Percentiles rank a stretch among this genome's conserved stretches.
phyloP scores from a whole-genome alignment of 1,284 basidiomycete genomes.

The Afroboletus lepidellus region DNA sequence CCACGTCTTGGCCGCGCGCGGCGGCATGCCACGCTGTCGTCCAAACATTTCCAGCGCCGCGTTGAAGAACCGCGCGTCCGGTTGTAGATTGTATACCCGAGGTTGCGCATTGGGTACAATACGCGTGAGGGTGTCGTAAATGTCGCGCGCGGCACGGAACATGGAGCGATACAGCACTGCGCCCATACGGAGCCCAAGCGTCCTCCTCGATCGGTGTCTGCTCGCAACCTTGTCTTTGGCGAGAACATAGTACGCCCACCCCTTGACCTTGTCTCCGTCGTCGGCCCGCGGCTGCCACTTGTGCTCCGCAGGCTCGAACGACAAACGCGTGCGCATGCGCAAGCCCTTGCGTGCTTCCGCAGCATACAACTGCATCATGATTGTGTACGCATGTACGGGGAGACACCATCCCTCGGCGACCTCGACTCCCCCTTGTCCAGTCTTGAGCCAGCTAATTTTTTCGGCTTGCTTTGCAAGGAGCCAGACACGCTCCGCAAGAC shows the following conservation, averaged over 20 bases:
- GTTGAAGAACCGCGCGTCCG: slow-evolving; percentile 69
- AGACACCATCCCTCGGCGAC: slow-evolving; percentile 54
- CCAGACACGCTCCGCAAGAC: slow-evolving; percentile 65
- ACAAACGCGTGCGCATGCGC: slow-evolving; percentile 6
- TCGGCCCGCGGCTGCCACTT: slow-evolving; percentile 18
- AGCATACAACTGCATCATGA: slow-evolving; percentile 66
- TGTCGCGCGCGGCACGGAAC: slow-evolving; percentile 34
- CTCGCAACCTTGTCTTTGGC: slow-evolving; percentile 20
- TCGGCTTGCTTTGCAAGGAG: slow-evolving; percentile 55
- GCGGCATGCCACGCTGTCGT: slow-evolving; percentile 32
- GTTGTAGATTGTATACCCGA: slow-evolving; percentile 39
- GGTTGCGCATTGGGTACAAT: slow-evolving; percentile 18
- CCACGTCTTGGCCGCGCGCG: slow-evolving; percentile 21
- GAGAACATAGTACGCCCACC: slow-evolving; percentile 40
- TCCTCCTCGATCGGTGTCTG: slow-evolving; percentile 27
- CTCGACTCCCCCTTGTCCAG: slow-evolving; percentile 18
- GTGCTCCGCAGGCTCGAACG: slow-evolving; percentile 12
- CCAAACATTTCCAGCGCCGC: slow-evolving; percentile 53
- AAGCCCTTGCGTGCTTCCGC: slow-evolving; percentile 42
- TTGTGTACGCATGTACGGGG: slow-evolving; percentile 65
- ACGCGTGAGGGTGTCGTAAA: slow-evolving; percentile 30
- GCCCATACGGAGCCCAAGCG: slow-evolving; percentile 31
- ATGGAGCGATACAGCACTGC: slow-evolving; percentile 38
- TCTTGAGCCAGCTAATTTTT: slow-evolving; percentile 45
- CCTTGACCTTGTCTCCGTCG: slow-evolving; percentile 27